Evolutionary conservation across 257 asterid species (phyloP), one percentile per base, ranked within the genome.

Genomic region (Gynochthodes officinalis): DNA sequence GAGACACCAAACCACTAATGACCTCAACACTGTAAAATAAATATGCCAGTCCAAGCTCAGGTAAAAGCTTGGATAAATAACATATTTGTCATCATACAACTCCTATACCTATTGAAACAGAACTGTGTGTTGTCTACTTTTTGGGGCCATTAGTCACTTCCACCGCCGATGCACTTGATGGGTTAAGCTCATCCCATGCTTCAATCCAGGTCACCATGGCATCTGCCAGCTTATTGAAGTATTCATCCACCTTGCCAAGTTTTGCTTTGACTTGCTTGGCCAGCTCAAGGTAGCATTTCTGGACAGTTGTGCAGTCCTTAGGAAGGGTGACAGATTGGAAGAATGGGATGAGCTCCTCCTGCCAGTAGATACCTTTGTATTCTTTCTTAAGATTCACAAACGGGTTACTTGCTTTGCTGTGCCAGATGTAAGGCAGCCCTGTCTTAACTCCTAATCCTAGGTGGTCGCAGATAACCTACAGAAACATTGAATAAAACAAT

Each of bases 371-470:
- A 28, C 98, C 98, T 2, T 92, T 83, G 90, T 92, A 92, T 78
- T 92, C 98, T 70, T 88, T 92, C 80, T 69, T 85, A 33, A 90
- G 79, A 77, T 92, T 92, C 79, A 87, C 98, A 73, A 92, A 92
- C 0, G 98, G 97, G 82, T 92, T 92, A 82, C 98, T 92, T 0
- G 98, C 98, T 69, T 92, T 92, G 91, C 97, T 92, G 87, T 92
- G 98, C 87, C 91, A 92, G 14, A 92, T 92, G 82, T 92, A 92
- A 7, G 98, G 98, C 73, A 90, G 80, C 59, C 98, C 98, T 1
- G 97, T 92, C 75, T 92, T 92, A 43, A 92, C 85, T 64, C 98
- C 97, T 73, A 87, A 73, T 33, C 96, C 95, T 79, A 93, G n/a
- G 79, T 90, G 97, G 71, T 93, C 98, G 64, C 98, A 90, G 19